Evolutionary conservation across 345 rosid species (phyloP).

Genomic region (Aegle marmelos): DNA sequence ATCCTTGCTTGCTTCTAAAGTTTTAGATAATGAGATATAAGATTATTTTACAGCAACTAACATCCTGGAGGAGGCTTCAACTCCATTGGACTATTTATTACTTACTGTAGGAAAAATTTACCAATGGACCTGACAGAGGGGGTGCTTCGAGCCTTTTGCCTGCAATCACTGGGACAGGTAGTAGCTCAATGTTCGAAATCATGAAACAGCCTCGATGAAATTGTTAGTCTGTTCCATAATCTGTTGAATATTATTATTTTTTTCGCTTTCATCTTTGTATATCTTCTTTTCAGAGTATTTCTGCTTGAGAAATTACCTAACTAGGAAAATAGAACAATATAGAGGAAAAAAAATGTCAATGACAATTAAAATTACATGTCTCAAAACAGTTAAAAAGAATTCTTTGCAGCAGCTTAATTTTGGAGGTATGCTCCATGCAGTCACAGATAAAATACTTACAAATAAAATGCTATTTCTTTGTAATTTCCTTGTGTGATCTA

Average conservation of each 20-base stretch:
- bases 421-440: no score
- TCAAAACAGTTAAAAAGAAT: no score
- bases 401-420: no score
- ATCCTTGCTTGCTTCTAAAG: background rate
- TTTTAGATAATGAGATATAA: background rate
- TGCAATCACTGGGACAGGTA: conserved; percentile 76
- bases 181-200: background rate
- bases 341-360: no score
- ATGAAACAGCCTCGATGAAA: background rate
- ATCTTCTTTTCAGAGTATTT: no score
- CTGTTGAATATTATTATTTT: no score
- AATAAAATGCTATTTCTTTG: background rate
- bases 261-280: no score
- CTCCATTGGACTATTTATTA: background rate
- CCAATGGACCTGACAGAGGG: conserved; percentile 67
- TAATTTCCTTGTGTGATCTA: background rate
- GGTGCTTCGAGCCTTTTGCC: conserved; percentile 60
- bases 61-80: background rate
- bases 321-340: no score
- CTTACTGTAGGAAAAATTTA: conserved; percentile 40
- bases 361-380: no score
- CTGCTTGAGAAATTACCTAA: no score
- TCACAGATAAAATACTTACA: background rate
- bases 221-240: no score
- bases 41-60: background rate